phyloP scores from a whole-genome alignment of 1,284 basidiomycete species.

The Trichosporon sp. region DNA sequence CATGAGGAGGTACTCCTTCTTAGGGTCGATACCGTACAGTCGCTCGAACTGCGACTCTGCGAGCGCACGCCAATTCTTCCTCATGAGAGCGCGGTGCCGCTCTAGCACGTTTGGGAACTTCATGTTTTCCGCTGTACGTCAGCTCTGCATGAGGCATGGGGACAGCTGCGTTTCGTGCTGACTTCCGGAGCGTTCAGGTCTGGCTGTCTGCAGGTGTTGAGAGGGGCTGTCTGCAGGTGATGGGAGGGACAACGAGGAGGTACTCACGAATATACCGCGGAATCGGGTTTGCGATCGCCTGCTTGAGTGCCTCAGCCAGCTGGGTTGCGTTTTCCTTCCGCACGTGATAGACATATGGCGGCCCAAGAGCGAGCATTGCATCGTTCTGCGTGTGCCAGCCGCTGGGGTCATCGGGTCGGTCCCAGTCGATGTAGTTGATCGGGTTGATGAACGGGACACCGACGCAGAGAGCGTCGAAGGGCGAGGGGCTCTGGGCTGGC shows the following conservation, averaged over 20 bases:
- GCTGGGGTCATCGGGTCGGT: constrained; percentile 35
- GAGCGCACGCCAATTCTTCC: background rate
- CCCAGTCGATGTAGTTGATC: constrained; percentile 41
- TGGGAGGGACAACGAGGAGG: background rate
- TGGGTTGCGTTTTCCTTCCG: background rate
- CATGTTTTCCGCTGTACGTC: background rate
- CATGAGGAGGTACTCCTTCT: background rate
- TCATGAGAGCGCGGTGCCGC: background rate
- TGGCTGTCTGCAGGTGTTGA: too few species aligned
- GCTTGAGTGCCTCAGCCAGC: background rate
- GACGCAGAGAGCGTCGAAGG: constrained; percentile 49
- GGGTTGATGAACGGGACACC: constrained; percentile 52
- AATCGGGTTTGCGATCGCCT: background rate
- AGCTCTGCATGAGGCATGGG: too few species aligned
- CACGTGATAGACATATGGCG: background rate
- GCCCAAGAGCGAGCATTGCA: constrained; percentile 17
- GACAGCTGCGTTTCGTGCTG: too few species aligned
- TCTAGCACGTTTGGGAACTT: background rate
- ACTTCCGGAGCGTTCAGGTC: too few species aligned
- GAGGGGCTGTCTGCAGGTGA: background rate
- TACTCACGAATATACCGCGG: background rate
- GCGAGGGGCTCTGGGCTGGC: constrained; percentile 6
- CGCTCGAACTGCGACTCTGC: background rate
- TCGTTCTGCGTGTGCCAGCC: constrained; percentile 47
- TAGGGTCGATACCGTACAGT: background rate